Evolutionary conservation across 2,329 filamentous ascomycete species (phyloP).

Genomic region (Diaporthe amygdali): DNA sequence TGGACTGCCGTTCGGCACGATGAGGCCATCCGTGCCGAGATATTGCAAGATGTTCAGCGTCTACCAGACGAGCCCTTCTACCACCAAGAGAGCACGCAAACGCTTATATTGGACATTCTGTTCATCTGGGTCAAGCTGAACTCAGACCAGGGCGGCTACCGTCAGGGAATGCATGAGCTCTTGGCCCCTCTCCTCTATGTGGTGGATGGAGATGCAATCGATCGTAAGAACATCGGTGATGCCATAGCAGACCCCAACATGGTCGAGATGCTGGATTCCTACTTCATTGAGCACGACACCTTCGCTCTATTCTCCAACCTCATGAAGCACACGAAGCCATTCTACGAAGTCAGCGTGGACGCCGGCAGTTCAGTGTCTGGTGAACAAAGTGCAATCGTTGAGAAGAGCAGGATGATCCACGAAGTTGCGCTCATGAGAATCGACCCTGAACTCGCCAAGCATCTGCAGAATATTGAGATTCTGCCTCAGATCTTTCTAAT

Average conservation of each 20-base stretch:
- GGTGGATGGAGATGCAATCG: conserved; percentile 80
- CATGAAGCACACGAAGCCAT: conserved; percentile 86
- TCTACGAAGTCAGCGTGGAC: conserved; percentile 73
- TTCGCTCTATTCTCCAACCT: conserved; percentile 84
- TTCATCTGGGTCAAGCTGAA: conserved; percentile 96
- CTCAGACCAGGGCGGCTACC: conserved; percentile 82
- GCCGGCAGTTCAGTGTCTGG: conserved; percentile 34
- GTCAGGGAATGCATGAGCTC: conserved; percentile 99
- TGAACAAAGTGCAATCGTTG: conserved; percentile 73
- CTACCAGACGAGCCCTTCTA: conserved; percentile 94
- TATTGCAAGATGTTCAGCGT: conserved; percentile 90
- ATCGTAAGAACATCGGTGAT: conserved; percentile 44
- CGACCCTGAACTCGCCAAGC: conserved; percentile 82
- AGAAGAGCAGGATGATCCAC: conserved; percentile 86
- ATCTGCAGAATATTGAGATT: conserved; percentile 84
- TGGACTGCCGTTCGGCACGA: conserved; percentile 89
- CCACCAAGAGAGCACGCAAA: conserved; percentile 77
- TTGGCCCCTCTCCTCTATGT: conserved; percentile 89
- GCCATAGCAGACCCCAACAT: conserved; percentile 56
- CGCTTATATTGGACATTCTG: conserved; percentile 83
- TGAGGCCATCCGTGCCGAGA: conserved; percentile 83
- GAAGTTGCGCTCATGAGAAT: conserved; percentile 77
- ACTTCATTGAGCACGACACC: conserved; percentile 86
- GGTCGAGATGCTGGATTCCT: conserved; percentile 70
- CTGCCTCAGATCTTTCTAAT: conserved; percentile 97